phyloP scores from a whole-genome alignment of 345 rosid species.

The Eucalyptus dawsonii region DNA sequence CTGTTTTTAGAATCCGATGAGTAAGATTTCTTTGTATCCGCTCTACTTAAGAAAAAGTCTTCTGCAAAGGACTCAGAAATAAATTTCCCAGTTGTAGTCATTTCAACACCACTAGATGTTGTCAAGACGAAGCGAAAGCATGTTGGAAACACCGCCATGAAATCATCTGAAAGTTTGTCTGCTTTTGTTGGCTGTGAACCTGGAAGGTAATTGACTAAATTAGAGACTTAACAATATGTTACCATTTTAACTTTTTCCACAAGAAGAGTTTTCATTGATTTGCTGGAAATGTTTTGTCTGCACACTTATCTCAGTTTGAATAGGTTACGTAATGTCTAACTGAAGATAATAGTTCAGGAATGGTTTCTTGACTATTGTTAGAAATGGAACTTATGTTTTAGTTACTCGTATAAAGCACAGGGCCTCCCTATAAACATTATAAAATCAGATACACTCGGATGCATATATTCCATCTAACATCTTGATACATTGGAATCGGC shows the following conservation, averaged over 20 bases:
- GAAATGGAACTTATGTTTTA: background rate
- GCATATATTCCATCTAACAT: background rate
- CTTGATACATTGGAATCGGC: background rate
- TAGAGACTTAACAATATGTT: too few species aligned
- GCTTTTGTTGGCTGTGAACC: too few species aligned
- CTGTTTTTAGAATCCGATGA: background rate
- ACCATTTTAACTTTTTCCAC: too few species aligned
- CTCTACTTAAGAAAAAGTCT: background rate
- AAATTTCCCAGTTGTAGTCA: background rate
- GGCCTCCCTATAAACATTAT: background rate
- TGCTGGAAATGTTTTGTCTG: background rate
- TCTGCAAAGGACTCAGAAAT: background rate
- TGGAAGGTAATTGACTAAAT: too few species aligned
- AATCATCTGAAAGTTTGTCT: too few species aligned
- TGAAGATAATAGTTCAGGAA: background rate
- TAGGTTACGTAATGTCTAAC: background rate
- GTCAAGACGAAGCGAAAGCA: too few species aligned
- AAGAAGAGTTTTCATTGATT: background rate
- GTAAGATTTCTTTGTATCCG: background rate
- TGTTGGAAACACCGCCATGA: too few species aligned
- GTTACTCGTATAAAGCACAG: background rate
- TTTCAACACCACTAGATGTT: too few species aligned
- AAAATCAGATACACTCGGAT: background rate
- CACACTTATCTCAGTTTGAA: background rate
- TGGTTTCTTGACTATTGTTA: background rate